Conservation (phyloP, 257 asterid species). For the Solanum sejunctum region DNA sequence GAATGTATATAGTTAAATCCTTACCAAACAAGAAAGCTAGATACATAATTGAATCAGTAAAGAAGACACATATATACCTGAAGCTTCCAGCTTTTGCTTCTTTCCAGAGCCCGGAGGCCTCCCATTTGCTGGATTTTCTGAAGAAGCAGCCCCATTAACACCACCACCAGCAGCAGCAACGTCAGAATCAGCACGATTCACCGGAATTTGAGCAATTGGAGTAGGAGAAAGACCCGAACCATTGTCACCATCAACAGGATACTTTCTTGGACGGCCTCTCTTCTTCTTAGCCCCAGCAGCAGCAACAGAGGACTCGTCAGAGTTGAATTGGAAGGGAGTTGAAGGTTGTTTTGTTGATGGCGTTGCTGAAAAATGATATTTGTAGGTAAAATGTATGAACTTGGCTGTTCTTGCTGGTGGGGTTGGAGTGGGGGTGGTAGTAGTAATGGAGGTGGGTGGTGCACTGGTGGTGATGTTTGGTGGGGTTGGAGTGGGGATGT, state of each 20-base stretch:
- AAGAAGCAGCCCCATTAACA: constrained; percentile 8
- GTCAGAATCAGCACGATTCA: constrained; percentile 7
- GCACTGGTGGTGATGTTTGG: neutral
- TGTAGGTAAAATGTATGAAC: neutral
- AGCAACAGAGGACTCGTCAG: constrained; percentile 26
- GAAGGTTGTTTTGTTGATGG: constrained; percentile 25
- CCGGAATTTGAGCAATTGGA: constrained; percentile 29
- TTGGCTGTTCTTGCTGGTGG: neutral
- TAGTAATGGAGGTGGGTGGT: constrained; percentile 1
- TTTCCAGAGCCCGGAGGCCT: constrained; percentile 39
- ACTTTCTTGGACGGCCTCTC: constrained; percentile 56
- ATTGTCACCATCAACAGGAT: constrained; percentile 41
- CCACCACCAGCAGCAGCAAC: constrained; percentile 6
- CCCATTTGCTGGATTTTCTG: constrained; percentile 22
- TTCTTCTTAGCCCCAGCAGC: constrained; percentile 23
- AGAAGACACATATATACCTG: constrained; percentile 10
- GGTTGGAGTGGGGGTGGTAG: constrained; percentile 15
- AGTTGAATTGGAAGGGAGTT: constrained; percentile 27
- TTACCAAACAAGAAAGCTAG: neutral
- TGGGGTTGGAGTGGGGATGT: constrained; percentile 8
- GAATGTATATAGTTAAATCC: neutral
- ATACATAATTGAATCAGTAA: neutral
- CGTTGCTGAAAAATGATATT: neutral
- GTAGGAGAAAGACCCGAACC: constrained; percentile 52
- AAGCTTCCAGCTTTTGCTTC: constrained; percentile 21